Conservation (phyloP, 805 yeast genomes). For the Blastobotrys attinorum region DNA sequence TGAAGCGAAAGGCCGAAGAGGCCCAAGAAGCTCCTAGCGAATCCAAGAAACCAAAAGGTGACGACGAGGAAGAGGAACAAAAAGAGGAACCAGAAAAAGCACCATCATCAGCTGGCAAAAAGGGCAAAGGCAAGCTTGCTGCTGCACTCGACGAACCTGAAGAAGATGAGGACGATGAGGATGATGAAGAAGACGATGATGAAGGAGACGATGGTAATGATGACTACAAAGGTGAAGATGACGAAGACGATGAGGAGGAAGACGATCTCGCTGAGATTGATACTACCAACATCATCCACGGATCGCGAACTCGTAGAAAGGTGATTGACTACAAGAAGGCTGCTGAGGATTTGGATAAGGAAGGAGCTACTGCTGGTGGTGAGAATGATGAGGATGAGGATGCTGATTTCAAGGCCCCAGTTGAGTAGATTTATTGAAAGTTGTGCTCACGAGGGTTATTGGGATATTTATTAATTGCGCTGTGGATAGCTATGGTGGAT, state of each 20-base stretch:
- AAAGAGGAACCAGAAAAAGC: neutral
- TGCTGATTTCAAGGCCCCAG: slow-evolving; percentile 40
- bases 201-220: slow-evolving; percentile 40
- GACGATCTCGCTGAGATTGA: slow-evolving; percentile 78
- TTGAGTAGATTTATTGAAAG: no score
- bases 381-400: slow-evolving; percentile 41
- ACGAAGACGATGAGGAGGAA: slow-evolving; percentile 59
- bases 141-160: slow-evolving; percentile 35
- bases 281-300: slow-evolving; percentile 70
- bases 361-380: slow-evolving; percentile 34
- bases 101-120: no score
- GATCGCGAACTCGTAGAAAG: slow-evolving; percentile 78
- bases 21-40: slow-evolving; percentile 13
- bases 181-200: slow-evolving; percentile 28
- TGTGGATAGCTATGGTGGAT: no score
- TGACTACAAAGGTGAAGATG: slow-evolving; percentile 32
- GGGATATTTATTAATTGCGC: neutral
- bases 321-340: slow-evolving; percentile 80
- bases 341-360: slow-evolving; percentile 57
- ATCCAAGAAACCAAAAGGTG: slow-evolving; percentile 10
- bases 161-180: slow-evolving; percentile 36
- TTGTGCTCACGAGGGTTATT: neutral
- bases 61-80: slow-evolving; percentile 9
- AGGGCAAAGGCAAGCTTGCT: slow-evolving; percentile 5
- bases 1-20: slow-evolving; percentile 20